Evolutionary conservation across 257 asterid species (phyloP), one percentile per base, ranked within the genome.

Genomic region (Verbena officinalis): DNA sequence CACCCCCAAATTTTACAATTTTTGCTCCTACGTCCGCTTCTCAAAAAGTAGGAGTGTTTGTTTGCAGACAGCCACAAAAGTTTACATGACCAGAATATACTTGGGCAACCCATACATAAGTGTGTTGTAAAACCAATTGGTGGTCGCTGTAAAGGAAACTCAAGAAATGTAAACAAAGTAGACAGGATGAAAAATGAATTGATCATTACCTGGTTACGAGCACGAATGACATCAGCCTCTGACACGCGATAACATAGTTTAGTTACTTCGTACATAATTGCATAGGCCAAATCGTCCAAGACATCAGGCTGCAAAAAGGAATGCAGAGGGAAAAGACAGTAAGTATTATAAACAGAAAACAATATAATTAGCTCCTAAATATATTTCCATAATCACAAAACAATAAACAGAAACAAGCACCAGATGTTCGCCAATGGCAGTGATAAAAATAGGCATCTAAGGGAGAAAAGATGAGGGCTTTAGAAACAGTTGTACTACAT

Each of bases 141-240:
- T 22, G 33, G 54, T 9, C 5, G 8, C 34, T 17, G 2, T 23
- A 44, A 31, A 24, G 4, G 58, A 20, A 46, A 27, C 17, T 46
- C 24, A 3, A 5, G 22, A 53, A 22, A 54, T 19, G 65, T 19
- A 40, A 43, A n/a, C 19, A 45, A 23, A 42, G 33, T 15, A 43
- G 33, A 70, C 15, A 21, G 17, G n/a, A n/a, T n/a, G n/a, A n/a
- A n/a, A n/a, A n/a, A n/a, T n/a, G 53, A 34, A 7, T 19, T 9
- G 8, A 45, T 43, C 19, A 36, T 21, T 61, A 91, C 98, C 93
- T 91, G 98, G 78, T 88, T 91, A 80, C 91, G 85, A 69, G 98
- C 96, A 58, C 95, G 96, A 36, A 77, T 78, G 58, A 86, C 94
- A 75, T 88, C 96, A 3, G 75, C 96, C 54, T 88, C 95, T 0